phyloP scores from a whole-genome alignment of 805 yeast species.

The Candida insectorum region DNA sequence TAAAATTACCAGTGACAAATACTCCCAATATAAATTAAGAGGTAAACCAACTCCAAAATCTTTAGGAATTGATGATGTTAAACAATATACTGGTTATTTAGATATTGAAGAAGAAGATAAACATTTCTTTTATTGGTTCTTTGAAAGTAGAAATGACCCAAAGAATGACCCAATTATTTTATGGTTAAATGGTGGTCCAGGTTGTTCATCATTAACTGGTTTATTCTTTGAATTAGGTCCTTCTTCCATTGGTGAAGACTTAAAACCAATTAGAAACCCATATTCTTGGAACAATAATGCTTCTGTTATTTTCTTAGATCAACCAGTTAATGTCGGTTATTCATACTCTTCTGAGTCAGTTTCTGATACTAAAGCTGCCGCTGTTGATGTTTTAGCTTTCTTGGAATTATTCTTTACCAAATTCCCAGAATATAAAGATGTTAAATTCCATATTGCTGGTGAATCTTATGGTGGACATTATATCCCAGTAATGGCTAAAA shows the following conservation, averaged over 20 bases:
- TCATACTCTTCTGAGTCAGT: constrained; percentile 30
- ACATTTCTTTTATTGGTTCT: constrained; percentile 45
- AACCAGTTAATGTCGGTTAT: constrained; percentile 33
- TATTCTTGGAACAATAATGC: constrained; percentile 32
- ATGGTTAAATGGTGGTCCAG: constrained; percentile 38
- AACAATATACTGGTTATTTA: constrained; percentile 82
- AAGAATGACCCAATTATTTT: constrained; percentile 31
- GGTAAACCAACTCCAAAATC: constrained; percentile 56
- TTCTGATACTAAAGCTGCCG: constrained; percentile 30
- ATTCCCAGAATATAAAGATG: constrained; percentile 28
- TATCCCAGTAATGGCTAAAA: constrained; percentile 43
- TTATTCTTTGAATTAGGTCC: constrained; percentile 35
- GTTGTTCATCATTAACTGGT: constrained; percentile 34
- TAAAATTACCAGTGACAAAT: constrained; percentile 34
- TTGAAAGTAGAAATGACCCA: constrained; percentile 44
- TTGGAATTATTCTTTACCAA: constrained; percentile 35
- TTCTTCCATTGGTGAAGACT: constrained; percentile 22
- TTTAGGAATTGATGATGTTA: constrained; percentile 77
- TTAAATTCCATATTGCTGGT: constrained; percentile 37
- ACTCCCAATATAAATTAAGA: constrained; percentile 55
- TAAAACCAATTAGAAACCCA: constrained; percentile 29
- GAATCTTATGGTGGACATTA: constrained; percentile 48
- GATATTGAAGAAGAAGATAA: constrained; percentile 74
- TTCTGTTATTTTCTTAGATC: constrained; percentile 40
- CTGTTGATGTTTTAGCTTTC: constrained; percentile 33